Evolutionary conservation across 2,329 filamentous ascomycete genomes (phyloP).

Genomic region (Aureobasidium musti): DNA sequence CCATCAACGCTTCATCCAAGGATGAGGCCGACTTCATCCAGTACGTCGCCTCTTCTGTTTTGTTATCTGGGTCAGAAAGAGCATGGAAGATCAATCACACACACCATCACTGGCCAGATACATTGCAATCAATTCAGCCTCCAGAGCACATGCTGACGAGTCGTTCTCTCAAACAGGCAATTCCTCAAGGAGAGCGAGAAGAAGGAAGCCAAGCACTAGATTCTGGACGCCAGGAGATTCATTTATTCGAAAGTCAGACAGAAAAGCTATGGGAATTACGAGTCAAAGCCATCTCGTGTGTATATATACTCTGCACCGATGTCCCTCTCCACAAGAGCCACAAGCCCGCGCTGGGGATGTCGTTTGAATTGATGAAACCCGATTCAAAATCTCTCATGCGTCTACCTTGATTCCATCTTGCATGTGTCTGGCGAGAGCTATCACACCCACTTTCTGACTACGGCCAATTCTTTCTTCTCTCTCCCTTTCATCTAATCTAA

Average conservation of each 20-base stretch:
- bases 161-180: slow-evolving; percentile 14
- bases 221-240: neutral
- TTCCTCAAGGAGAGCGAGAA: slow-evolving; percentile 29
- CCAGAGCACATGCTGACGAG: slow-evolving; percentile 5
- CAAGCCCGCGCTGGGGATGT: neutral
- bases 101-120: neutral
- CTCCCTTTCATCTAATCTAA: neutral
- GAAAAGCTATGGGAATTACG: slow-evolving; percentile 26
- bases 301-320: slow-evolving; percentile 24
- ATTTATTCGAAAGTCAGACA: slow-evolving; percentile 1
- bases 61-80: neutral
- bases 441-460: neutral
- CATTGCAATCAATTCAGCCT: neutral
- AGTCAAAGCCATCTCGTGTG: slow-evolving; percentile 27
- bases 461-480: neutral
- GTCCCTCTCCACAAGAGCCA: slow-evolving; percentile 6
- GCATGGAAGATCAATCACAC: neutral
- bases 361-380: slow-evolving; percentile 20
- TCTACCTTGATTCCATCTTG: neutral
- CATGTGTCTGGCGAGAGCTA: neutral
- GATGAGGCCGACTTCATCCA: slow-evolving; percentile 70
- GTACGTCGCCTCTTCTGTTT: slow-evolving; percentile 46
- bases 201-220: slow-evolving; percentile 29
- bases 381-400: neutral
- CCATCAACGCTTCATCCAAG: slow-evolving; percentile 65